Conservation (phyloP, 345 rosid species). For the Brassica incana region DNA sequence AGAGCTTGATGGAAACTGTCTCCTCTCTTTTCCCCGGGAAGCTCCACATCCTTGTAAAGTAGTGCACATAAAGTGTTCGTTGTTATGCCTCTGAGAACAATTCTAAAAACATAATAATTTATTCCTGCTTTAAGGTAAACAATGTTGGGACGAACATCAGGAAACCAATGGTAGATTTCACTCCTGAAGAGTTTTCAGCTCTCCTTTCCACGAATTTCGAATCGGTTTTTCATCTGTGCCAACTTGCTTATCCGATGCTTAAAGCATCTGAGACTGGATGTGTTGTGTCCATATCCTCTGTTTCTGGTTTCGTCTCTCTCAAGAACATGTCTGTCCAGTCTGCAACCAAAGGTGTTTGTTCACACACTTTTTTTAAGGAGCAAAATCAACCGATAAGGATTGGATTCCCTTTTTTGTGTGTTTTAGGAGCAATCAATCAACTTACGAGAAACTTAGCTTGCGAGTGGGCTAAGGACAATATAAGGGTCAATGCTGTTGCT, state of each 20-base stretch:
- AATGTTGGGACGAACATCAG: slow-evolving; percentile 77
- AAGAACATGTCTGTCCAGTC: slow-evolving; percentile 72
- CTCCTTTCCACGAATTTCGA: slow-evolving; percentile 72
- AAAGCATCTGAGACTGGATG: slow-evolving; percentile 58
- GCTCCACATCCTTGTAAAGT: slow-evolving; percentile 60
- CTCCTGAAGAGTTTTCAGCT: slow-evolving; percentile 53
- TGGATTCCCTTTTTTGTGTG: not conserved
- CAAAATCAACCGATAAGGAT: slow-evolving; percentile 49
- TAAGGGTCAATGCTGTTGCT: slow-evolving; percentile 77
- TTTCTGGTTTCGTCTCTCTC: slow-evolving; percentile 70
- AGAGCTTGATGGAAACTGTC: slow-evolving; percentile 46
- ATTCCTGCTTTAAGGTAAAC: slow-evolving; percentile 45
- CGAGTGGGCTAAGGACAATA: slow-evolving; percentile 86
- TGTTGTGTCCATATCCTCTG: slow-evolving; percentile 73
- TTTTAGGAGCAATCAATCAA: slow-evolving; percentile 71
- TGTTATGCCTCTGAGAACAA: slow-evolving; percentile 38
- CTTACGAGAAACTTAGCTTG: slow-evolving; percentile 73
- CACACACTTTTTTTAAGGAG: slow-evolving; percentile 42
- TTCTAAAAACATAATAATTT: not conserved
- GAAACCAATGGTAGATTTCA: slow-evolving; percentile 66
- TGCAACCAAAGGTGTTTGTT: slow-evolving; percentile 64
- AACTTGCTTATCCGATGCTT: slow-evolving; percentile 69
- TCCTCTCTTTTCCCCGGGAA: slow-evolving; percentile 48
- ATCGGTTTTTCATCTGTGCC: slow-evolving; percentile 71
- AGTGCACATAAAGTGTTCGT: slow-evolving; percentile 37